Evolutionary conservation across 805 yeast species (phyloP).

Genomic region (Brettanomyces nanus): DNA sequence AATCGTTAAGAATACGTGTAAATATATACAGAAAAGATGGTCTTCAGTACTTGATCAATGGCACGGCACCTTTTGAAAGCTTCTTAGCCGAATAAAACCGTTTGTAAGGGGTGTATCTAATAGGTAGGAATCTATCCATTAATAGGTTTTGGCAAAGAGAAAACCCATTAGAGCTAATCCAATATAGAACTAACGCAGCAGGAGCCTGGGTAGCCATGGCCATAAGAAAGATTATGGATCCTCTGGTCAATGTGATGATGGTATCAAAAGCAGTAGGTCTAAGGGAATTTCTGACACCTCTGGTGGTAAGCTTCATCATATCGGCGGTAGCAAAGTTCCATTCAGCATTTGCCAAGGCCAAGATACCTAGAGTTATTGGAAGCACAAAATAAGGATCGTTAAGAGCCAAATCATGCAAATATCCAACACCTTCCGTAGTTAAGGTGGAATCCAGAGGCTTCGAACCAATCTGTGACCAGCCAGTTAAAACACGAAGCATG

Average conservation of each 20-base stretch:
- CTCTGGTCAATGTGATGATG: slow-evolving; percentile 60
- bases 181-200: slow-evolving; percentile 70
- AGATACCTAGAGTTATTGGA: slow-evolving; percentile 65
- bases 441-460: slow-evolving; percentile 43
- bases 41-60: slow-evolving; percentile 11
- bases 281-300: slow-evolving; percentile 32
- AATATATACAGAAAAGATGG: background rate
- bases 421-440: slow-evolving; percentile 45
- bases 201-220: slow-evolving; percentile 85
- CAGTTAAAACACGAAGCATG: slow-evolving; percentile 68
- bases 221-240: slow-evolving; percentile 73
- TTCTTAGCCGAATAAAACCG: slow-evolving; percentile 13
- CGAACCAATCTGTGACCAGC: slow-evolving; percentile 40
- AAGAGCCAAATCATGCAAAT: slow-evolving; percentile 53
- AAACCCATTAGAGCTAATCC: slow-evolving; percentile 79
- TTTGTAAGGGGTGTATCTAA: slow-evolving; percentile 38
- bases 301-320: slow-evolving; percentile 34
- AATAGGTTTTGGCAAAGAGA: slow-evolving; percentile 70
- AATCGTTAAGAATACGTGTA: background rate
- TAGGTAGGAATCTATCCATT: slow-evolving; percentile 59
- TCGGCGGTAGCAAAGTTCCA: slow-evolving; percentile 67
- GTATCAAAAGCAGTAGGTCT: slow-evolving; percentile 57
- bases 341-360: slow-evolving; percentile 72
- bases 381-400: slow-evolving; percentile 55
- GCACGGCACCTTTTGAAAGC: slow-evolving; percentile 8